Percentiles rank a stretch among this genome's conserved stretches.
These are phyloP conservation scores for Elaeagnus macrophylla DNA, from an alignment of 306 rosid species.

Conservation along the genomic window DNA sequence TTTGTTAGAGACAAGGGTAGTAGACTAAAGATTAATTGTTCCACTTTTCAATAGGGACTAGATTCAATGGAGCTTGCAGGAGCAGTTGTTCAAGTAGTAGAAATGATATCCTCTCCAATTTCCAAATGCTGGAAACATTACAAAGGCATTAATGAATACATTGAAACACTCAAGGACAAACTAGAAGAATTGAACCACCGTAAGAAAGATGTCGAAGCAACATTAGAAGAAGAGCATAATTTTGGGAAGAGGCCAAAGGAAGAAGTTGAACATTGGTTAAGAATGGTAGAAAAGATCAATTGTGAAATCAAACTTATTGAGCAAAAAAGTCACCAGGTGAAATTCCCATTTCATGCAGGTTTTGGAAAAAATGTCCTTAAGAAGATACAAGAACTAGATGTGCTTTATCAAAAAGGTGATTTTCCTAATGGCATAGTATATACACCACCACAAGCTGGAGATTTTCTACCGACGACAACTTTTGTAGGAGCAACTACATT, in stretches of 20 bases:
- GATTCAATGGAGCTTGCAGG: conserved; percentile 11
- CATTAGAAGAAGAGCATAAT: neutral
- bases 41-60: neutral
- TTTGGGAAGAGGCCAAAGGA: neutral
- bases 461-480: neutral
- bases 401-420: conserved; percentile 2
- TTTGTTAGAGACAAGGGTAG: too few species aligned
- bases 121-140: conserved; percentile 4
- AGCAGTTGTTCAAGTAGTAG: neutral
- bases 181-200: conserved; percentile 2
- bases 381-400: conserved; percentile 6
- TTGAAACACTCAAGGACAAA: neutral
- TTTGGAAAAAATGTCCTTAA: neutral
- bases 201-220: conserved; percentile 9
- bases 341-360: neutral
- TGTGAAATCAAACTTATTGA: neutral
- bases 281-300: neutral
- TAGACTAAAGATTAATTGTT: too few species aligned
- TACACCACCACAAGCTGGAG: neutral
- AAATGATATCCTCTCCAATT: conserved; percentile 3
- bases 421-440: conserved; percentile 3
- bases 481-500: neutral
- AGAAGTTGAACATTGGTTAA: conserved; percentile 12
- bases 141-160: neutral
- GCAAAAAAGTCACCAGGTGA: neutral